phyloP scores from a whole-genome alignment of 2,329 filamentous ascomycete genomes.

The Phyllosticta citriasiana region DNA sequence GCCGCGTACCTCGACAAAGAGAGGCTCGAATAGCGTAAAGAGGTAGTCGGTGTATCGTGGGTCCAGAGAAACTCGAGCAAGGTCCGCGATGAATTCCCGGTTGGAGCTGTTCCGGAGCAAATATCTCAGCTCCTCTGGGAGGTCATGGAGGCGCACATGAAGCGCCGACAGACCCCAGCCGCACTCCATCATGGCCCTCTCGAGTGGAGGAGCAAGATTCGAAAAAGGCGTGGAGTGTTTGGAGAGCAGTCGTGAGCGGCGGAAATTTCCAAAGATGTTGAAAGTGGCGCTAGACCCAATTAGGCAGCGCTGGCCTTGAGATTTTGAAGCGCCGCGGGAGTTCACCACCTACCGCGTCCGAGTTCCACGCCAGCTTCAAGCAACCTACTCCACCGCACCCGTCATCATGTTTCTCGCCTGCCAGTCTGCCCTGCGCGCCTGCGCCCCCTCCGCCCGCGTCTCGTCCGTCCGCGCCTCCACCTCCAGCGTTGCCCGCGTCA shows the following conservation, averaged over 20 bases:
- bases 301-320: constrained; percentile 12
- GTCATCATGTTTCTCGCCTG: constrained; percentile 35
- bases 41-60: constrained; percentile 61
- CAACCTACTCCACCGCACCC: constrained; percentile 12
- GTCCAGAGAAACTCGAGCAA: constrained; percentile 56
- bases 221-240: constrained; percentile 11
- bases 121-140: constrained; percentile 61
- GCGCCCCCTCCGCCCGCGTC: constrained; percentile 27
- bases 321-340: constrained; percentile 14
- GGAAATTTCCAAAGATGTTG: constrained; percentile 13
- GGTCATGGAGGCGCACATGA: constrained; percentile 36
- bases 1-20: constrained; percentile 75
- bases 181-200: constrained; percentile 7
- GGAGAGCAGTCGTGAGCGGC: not conserved
- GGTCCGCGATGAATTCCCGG: constrained; percentile 60
- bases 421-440: constrained; percentile 35
- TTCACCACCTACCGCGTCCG: constrained; percentile 2
- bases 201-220: not conserved
- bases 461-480: constrained; percentile 22
- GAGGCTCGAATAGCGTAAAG: constrained; percentile 61
- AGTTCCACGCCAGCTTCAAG: constrained; percentile 13
- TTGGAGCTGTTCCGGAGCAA: constrained; percentile 55
- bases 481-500: constrained; percentile 25
- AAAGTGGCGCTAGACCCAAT: constrained; percentile 18
- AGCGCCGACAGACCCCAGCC: constrained; percentile 10